Conservation (phyloP, 306 rosid genomes). For the Rosa persica region DNA sequence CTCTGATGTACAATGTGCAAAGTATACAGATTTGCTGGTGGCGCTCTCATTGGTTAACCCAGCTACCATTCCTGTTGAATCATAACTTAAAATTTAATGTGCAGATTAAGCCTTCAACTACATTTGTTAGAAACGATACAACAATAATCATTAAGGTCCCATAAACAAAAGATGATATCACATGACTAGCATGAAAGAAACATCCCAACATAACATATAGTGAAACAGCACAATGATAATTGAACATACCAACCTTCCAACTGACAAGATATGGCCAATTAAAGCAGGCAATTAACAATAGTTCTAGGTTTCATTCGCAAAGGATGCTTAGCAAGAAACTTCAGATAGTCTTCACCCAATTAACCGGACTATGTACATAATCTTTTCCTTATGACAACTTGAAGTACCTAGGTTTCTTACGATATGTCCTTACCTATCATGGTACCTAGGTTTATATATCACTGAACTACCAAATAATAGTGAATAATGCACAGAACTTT, state of each 20-base stretch:
- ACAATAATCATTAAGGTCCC: background rate
- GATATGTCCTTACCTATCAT: too few relatives aligned
- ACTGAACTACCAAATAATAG: too few relatives aligned
- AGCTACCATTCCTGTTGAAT: conserved; percentile 84
- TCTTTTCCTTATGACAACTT: background rate
- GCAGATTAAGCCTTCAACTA: conserved; percentile 18
- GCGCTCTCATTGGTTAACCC: conserved; percentile 95
- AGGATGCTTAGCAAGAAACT: background rate
- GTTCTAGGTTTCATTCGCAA: background rate
- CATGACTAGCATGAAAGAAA: background rate
- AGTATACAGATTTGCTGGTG: conserved; percentile 95
- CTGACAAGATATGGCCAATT: background rate
- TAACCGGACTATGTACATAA: background rate
- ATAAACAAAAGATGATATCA: background rate
- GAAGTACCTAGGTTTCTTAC: background rate
- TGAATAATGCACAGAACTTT: too few relatives aligned
- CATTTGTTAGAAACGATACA: background rate
- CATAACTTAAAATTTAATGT: conserved; percentile 14
- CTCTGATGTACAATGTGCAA: conserved; percentile 97
- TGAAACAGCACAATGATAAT: background rate
- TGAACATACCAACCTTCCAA: background rate
- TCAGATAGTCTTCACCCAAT: background rate
- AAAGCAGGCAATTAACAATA: background rate
- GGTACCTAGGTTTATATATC: too few relatives aligned
- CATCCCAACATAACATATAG: background rate